Evolutionary conservation across 148 eudicot genomes (phyloP), one percentile per base, ranked within the genome.

Genomic region (Diospyros lotus): DNA sequence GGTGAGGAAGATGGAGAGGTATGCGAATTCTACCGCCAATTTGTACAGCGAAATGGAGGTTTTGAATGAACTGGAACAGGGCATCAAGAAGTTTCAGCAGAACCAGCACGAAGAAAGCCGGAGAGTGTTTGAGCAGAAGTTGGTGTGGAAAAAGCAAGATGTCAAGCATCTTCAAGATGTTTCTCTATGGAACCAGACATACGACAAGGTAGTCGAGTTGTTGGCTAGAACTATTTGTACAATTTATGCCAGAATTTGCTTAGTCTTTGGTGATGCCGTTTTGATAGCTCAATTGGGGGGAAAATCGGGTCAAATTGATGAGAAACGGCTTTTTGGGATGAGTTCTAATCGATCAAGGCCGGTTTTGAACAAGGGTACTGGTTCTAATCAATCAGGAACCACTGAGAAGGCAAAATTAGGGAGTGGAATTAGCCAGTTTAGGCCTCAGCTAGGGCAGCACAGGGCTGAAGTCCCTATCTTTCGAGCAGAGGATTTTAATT

Each of bases 181-280:
- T 52, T 92, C 99, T 0, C 75, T 95, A 1, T 95, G 99, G 99
- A 88, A 90, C 71, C 91, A 88, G 83, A 84, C 90, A 0, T 90
- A 80, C 81, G 99, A 95, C 82, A 95, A 95, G 77, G 84, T 82
- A 71, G 89, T 93, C 2, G 97, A 91, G 80, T 65, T 91, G 58
- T 63, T 95, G 74, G 99, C 91, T 0, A 85, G 97, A 84, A 88
- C 93, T 3, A 88, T 93, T 13, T 95, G 93, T 64, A 90, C 96
- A 4, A 76, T 95, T 63, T 93, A 86, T 76, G 93, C 89, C 0
- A 80, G 97, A 64, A 85, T 92, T 71, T 77, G 83, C 54, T 43
- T 71, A 9, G 66, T 80, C 6, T 48, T 76, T 38, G 68, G 77
- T 76, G 43, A 75, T 74, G 42, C 67, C 5, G 77, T 80, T 68